Evolutionary conservation across 108 stramenopile genomes (phyloP).

Genomic region (Nannochloropsis granulata): DNA sequence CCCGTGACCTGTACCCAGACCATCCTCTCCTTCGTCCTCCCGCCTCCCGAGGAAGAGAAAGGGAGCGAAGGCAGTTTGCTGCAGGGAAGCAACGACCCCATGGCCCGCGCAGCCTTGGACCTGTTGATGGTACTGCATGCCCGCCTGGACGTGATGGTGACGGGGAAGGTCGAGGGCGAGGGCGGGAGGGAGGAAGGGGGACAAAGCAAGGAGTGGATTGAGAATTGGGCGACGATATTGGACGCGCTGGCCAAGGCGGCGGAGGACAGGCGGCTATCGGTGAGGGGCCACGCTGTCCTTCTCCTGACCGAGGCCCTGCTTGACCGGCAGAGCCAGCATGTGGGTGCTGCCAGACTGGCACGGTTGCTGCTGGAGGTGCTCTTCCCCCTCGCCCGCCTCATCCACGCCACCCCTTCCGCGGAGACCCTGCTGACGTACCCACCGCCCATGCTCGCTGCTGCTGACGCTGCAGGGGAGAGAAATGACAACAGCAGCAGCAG

Average conservation of each 20-base stretch:
- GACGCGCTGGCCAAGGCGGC: background rate
- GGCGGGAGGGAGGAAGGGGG: background rate
- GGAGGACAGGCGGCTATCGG: background rate
- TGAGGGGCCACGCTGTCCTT: background rate
- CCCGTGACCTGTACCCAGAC: background rate
- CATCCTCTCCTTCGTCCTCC: background rate
- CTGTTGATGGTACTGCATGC: conserved; percentile 16
- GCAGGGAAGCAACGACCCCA: background rate
- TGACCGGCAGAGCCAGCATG: background rate
- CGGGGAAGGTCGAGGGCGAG: background rate
- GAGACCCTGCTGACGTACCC: background rate
- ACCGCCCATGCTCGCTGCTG: background rate
- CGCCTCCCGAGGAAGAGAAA: no score
- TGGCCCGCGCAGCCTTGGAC: conserved; percentile 2
- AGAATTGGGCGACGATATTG: background rate
- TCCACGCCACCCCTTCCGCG: background rate
- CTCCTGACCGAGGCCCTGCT: background rate
- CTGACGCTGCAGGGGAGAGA: background rate
- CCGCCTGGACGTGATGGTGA: background rate
- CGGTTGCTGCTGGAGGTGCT: no score
- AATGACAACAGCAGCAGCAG: no score
- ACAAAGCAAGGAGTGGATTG: background rate
- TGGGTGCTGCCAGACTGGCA: no score
- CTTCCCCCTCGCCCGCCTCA: background rate
- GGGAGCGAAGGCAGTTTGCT: no score